Base-by-base conservation (phyloP, 2,329 filamentous ascomycete species). In the Ramularia endophylla region DNA sequence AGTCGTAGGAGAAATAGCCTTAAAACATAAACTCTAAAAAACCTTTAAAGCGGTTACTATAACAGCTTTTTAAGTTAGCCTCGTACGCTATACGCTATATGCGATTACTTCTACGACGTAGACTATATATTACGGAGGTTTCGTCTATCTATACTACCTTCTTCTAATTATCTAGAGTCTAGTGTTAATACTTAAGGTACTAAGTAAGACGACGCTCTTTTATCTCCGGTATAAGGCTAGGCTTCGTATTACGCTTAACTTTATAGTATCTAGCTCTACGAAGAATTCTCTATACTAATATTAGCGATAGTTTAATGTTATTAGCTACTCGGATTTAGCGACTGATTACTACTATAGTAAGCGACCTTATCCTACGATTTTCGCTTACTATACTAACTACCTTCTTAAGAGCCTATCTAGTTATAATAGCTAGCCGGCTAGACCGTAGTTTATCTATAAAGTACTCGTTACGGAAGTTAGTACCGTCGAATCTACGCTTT, bases 211-310 rank as follows among this genome's bases (percentile, higher is more conserved):
- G n/a, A n/a, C n/a, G n/a, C n/a, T n/a, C n/a, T n/a, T n/a, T n/a
- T n/a, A n/a, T n/a, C n/a, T n/a, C n/a, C n/a, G n/a, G n/a, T n/a
- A n/a, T n/a, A n/a, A n/a, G n/a, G n/a, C n/a, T n/a, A n/a, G n/a
- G n/a, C n/a, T n/a, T n/a, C n/a, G n/a, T n/a, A 12, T 30, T 30
- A 30, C 28, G 28, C 28, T 30, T 30, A n/a, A 30, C 28, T 30
- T 30, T 30, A 30, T 30, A 30, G 28, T 30, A 30, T 12, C 28
- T 15, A 15, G 28, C 28, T 12, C 28, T 30, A 30, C 16, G 16
- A 30, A 30, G 28, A 15, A 30, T 12, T 30, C 28, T 30, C 28
- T 30, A 30, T 5, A 30, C 28, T 30, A 30, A 30, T 12, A 30
- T 30, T 30, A 30, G 4, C 4, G 28, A 30, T 30, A 30, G 28